These are phyloP conservation scores for Diatrype stigma DNA, from an alignment of 2,329 filamentous ascomycete species.

Conservation along the genomic window DNA sequence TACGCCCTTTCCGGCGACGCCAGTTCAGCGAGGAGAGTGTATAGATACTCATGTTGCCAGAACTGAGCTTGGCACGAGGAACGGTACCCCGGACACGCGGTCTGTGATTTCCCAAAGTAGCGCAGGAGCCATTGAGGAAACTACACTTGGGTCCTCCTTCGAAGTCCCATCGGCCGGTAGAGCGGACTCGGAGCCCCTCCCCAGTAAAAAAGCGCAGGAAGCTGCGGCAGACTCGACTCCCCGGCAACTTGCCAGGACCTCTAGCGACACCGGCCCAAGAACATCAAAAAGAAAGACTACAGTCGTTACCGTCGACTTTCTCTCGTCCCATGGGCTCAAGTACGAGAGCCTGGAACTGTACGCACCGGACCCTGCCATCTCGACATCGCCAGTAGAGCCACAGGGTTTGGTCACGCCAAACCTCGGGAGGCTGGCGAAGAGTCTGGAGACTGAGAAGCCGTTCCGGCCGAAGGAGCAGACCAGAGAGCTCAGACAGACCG, in stretches of 20 bases:
- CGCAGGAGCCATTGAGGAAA: constrained; percentile 23
- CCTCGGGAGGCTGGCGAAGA: constrained; percentile 48
- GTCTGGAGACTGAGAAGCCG: constrained; percentile 47
- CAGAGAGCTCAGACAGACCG: constrained; percentile 51
- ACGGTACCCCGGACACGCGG: not conserved
- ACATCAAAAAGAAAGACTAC: constrained; percentile 12
- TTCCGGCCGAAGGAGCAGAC: constrained; percentile 49
- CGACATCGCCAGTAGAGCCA: constrained; percentile 37
- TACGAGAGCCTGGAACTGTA: constrained; percentile 44
- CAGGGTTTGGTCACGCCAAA: constrained; percentile 52
- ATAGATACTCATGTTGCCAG: not conserved
- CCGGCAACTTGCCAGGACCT: constrained; percentile 24
- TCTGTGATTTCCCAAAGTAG: constrained; percentile 5
- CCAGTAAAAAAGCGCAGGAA: constrained; percentile 21
- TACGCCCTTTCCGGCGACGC: not conserved
- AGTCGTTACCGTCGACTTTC: constrained; percentile 17
- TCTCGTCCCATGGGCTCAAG: constrained; percentile 20
- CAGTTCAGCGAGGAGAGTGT: not conserved
- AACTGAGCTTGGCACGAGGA: not conserved
- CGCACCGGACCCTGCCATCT: constrained; percentile 50
- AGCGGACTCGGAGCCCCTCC: constrained; percentile 31
- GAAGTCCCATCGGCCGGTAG: constrained; percentile 8
- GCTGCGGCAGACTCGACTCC: constrained; percentile 10
- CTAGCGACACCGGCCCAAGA: constrained; percentile 30
- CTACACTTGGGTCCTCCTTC: constrained; percentile 16